Evolutionary conservation across 2,329 filamentous ascomycete genomes (phyloP).

Genomic region (Ilyonectria mors-panacis): DNA sequence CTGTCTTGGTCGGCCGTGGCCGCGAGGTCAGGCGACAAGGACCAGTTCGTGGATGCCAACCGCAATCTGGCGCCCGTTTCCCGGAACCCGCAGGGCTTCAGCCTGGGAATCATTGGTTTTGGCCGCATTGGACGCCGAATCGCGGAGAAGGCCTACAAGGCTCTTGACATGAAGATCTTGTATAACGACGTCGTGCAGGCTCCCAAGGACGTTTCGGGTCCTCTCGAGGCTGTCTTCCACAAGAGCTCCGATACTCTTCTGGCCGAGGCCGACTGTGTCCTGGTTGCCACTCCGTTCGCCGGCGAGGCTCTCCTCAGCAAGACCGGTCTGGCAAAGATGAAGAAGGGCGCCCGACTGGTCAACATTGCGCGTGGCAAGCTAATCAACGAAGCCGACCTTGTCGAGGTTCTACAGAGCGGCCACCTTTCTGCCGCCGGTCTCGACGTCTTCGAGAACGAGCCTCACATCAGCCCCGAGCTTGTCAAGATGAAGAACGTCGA

Average conservation of each 20-base stretch:
- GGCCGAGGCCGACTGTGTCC: conserved; percentile 44
- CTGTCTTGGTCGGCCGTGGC: conserved; percentile 46
- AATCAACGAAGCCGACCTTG: conserved; percentile 79
- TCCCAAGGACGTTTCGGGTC: conserved; percentile 31
- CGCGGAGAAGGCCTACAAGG: conserved; percentile 47
- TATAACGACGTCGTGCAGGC: conserved; percentile 47
- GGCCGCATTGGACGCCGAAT: conserved; percentile 46
- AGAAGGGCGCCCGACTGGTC: conserved; percentile 76
- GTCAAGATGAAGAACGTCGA: conserved; percentile 48
- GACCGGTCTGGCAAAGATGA: conserved; percentile 77
- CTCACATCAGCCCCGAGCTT: conserved; percentile 53
- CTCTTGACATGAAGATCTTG: conserved; percentile 48
- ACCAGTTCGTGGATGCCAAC: conserved; percentile 46
- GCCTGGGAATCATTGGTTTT: conserved; percentile 46
- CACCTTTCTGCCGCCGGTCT: conserved; percentile 74
- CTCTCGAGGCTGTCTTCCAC: conserved; percentile 39
- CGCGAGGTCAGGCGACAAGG: conserved; percentile 43
- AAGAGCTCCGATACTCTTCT: conserved; percentile 42
- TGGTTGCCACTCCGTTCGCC: conserved; percentile 45
- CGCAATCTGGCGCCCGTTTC: conserved; percentile 44
- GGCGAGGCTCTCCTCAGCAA: conserved; percentile 54
- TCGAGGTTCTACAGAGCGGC: conserved; percentile 74
- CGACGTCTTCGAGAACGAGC: conserved; percentile 82
- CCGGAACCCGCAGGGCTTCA: conserved; percentile 44
- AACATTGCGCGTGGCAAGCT: conserved; percentile 82